Conservation (phyloP, 768 basidiomycete species). For the Mycena leptocephala region DNA sequence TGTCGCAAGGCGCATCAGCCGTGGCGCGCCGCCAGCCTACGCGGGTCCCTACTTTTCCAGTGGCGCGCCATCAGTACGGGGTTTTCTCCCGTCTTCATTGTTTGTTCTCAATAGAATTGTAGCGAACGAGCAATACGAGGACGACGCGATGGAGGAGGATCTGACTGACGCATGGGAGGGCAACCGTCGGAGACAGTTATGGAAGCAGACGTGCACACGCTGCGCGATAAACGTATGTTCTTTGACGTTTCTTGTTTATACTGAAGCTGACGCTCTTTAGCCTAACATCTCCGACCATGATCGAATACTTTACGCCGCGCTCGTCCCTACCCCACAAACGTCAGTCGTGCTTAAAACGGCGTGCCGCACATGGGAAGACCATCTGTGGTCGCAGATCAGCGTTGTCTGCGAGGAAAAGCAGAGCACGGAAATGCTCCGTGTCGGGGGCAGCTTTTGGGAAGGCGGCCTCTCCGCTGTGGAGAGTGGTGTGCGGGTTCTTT, state of each 20-base stretch:
- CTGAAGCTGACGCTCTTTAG: conserved; percentile 51
- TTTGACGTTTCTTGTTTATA: background rate
- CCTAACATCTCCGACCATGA: conserved; percentile 77
- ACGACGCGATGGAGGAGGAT: conserved; percentile 65
- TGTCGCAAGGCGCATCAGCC: conserved; percentile 90
- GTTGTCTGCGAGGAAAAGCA: conserved; percentile 88
- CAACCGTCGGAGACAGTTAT: conserved; percentile 83
- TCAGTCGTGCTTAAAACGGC: conserved; percentile 77
- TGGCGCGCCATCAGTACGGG: conserved; percentile 79
- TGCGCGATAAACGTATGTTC: conserved; percentile 82
- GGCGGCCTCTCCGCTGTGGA: conserved; percentile 66
- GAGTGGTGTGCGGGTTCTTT: conserved; percentile 50
- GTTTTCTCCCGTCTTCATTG: background rate
- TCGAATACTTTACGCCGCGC: conserved; percentile 90
- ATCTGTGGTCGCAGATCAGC: conserved; percentile 93
- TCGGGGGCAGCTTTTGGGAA: conserved; percentile 91
- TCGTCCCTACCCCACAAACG: conserved; percentile 82
- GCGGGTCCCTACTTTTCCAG: conserved; percentile 84
- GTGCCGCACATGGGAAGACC: conserved; percentile 95
- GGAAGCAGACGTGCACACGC: conserved; percentile 90
- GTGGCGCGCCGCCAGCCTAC: conserved; percentile 93
- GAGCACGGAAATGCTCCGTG: conserved; percentile 74
- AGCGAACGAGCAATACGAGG: conserved; percentile 60
- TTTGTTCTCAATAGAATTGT: background rate
- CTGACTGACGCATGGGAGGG: conserved; percentile 76